These are phyloP conservation scores for Bruguiera gymnorhiza DNA, from an alignment of 345 rosid genomes.

Conservation along the genomic window DNA sequence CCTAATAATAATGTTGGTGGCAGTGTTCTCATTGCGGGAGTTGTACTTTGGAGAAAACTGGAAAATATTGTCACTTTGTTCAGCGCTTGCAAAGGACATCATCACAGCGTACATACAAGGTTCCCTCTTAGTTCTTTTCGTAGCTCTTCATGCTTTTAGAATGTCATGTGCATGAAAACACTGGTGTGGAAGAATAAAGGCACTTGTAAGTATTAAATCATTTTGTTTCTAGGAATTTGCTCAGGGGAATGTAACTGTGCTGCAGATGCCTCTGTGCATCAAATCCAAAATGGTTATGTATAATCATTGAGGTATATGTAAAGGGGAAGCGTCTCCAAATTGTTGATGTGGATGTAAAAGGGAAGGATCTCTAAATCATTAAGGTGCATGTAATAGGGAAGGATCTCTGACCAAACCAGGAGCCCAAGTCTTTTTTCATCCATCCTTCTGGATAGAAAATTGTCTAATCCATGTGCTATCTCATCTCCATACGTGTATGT, in stretches of 20 bases:
- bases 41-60: slow-evolving; percentile 78
- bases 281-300: not conserved
- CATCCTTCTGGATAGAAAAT: too few species aligned
- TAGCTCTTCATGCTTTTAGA: not conserved
- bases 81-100: slow-evolving; percentile 94
- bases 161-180: not conserved
- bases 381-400: too few species aligned
- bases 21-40: slow-evolving; percentile 96
- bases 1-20: slow-evolving; percentile 21
- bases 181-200: not conserved
- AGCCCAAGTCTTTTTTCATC: too few species aligned
- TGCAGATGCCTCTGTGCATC: not conserved
- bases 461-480: too few species aligned
- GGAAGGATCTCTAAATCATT: too few species aligned
- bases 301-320: too few species aligned
- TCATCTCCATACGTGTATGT: too few species aligned
- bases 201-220: not conserved
- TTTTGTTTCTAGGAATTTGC: not conserved
- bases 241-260: not conserved
- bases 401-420: too few species aligned
- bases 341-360: too few species aligned
- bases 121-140: slow-evolving; percentile 18
- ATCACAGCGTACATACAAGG: slow-evolving; percentile 92
- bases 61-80: slow-evolving; percentile 87
- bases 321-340: too few species aligned